A percentile compares a stretch with the other conserved stretches of the same genome.
These are phyloP conservation scores for Biscogniauxia marginata DNA, from an alignment of 2,329 filamentous ascomycete genomes.

Conservation along the genomic window DNA sequence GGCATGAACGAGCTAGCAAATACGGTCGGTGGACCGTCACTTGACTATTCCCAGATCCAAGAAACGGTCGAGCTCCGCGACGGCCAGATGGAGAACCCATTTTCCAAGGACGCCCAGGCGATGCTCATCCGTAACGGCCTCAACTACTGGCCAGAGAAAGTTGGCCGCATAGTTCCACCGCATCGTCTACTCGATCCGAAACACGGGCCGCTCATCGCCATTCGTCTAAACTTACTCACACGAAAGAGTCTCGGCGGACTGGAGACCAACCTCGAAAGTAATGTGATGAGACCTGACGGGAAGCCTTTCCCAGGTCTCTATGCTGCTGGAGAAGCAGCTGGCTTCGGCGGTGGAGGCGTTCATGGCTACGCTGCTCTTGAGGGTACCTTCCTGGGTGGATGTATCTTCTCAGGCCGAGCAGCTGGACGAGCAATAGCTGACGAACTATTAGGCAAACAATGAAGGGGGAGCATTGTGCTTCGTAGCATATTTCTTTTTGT, in stretches of 20 bases:
- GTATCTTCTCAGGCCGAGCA: constrained; percentile 60
- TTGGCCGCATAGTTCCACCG: constrained; percentile 50
- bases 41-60: constrained; percentile 45
- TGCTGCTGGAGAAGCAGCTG: constrained; percentile 59
- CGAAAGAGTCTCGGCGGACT: constrained; percentile 61
- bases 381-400: constrained; percentile 61
- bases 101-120: constrained; percentile 59
- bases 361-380: constrained; percentile 63
- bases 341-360: constrained; percentile 61
- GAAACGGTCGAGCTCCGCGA: constrained; percentile 53
- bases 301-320: constrained; percentile 54
- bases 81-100: constrained; percentile 54
- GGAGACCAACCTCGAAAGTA: constrained; percentile 57
- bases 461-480: neutral
- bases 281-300: constrained; percentile 51
- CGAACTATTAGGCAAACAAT: constrained; percentile 35
- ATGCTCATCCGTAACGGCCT: constrained; percentile 61
- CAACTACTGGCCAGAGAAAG: constrained; percentile 53
- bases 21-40: constrained; percentile 44
- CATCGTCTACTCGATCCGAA: constrained; percentile 53
- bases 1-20: constrained; percentile 59
- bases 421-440: constrained; percentile 55
- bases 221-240: constrained; percentile 59
- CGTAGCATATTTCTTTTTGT: neutral
- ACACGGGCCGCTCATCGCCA: constrained; percentile 59